Evolutionary conservation across 164 flowering plant species (phyloP).

Genomic region (Berberis vulgaris): DNA sequence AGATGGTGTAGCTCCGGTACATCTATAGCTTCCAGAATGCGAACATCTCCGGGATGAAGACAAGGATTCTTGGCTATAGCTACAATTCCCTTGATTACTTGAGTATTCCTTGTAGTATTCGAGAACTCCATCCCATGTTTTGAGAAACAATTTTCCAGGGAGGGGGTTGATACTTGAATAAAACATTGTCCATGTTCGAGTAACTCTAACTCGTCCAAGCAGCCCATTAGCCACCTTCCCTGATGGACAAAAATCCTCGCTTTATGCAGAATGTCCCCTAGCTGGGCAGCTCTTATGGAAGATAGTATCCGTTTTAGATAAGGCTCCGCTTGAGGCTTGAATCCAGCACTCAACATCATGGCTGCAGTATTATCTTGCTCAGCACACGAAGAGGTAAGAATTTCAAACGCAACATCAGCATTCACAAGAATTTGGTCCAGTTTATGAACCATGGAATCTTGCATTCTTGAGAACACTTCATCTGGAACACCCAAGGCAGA

Average conservation of each 20-base stretch:
- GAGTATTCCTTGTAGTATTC: slow-evolving; percentile 28
- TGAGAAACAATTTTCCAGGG: slow-evolving; percentile 55
- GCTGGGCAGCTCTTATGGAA: slow-evolving; percentile 72
- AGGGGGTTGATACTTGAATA: slow-evolving; percentile 75
- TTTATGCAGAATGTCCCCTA: slow-evolving; percentile 65
- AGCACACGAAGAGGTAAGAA: slow-evolving; percentile 60
- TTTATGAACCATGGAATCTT: slow-evolving; percentile 57
- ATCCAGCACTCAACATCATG: slow-evolving; percentile 89
- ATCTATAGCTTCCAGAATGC: slow-evolving; percentile 88
- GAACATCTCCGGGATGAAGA: slow-evolving; percentile 92
- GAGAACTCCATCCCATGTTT: slow-evolving; percentile 67
- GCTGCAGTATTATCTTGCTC: slow-evolving; percentile 79
- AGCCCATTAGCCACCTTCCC: slow-evolving; percentile 94
- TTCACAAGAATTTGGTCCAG: slow-evolving; percentile 53
- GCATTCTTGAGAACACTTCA: slow-evolving; percentile 68
- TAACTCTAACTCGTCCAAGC: slow-evolving; percentile 77
- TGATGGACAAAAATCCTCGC: slow-evolving; percentile 74
- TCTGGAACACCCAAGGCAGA: slow-evolving; percentile 63
- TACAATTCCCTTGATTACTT: slow-evolving; percentile 60
- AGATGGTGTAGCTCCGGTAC: slow-evolving; percentile 69
- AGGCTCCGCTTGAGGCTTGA: slow-evolving; percentile 69
- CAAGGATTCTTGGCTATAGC: slow-evolving; percentile 89
- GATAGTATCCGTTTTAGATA: slow-evolving; percentile 72
- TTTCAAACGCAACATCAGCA: slow-evolving; percentile 70
- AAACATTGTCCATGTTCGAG: slow-evolving; percentile 93